Evolutionary conservation across 169 alveolate species (phyloP), one percentile per base, ranked within the genome.

Genomic region (Plasmodium vivax): DNA sequence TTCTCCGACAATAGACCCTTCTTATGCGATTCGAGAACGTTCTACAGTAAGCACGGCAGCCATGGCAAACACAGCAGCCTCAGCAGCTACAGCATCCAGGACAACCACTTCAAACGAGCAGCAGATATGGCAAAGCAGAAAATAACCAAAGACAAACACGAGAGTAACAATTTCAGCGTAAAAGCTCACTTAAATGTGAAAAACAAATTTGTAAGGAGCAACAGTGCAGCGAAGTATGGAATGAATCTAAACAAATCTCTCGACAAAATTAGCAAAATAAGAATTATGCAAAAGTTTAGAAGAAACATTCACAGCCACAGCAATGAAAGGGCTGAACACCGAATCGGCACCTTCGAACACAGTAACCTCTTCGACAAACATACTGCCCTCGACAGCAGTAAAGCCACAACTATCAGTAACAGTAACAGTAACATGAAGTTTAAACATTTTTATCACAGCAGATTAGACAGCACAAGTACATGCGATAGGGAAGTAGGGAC

Each of bases 261-360:
- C 32, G 83, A 79, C 47, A 62, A 36, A 79, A 38, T 54, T 30
- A 62, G 54, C 34, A 88, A 88, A 43, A 81, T 88, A 80, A 80
- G 72, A 38, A 27, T 56, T 43, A 79, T 79, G 83, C 87, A 88
- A 41, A 88, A 88, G 19, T 47, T 80, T 30, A 85, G 38, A 74
- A 85, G 80, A 75, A 74, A 56, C 71, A 56, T 16, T 36, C 41
- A 71, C 19, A 19, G 38, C 79, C 80, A 71, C 71, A 72, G 19
- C 75, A 12, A 84, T 71, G 43, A 47, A 85, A 74, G 23, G 30
- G 27, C 10, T 23, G 56, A 23, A 10, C 82, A 23, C 32, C 30
- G 71, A 23, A 34, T 16, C 2, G 38, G 47, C n/a, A 8, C 34
- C 23, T 32, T 72, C n/a, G 74, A 84, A 84, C 92, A 43, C 5